Percentiles rank a stretch among this genome's conserved stretches.
Conservation (phyloP, 495 filamentous ascomycete genomes). For the Tuber brumale region DNA sequence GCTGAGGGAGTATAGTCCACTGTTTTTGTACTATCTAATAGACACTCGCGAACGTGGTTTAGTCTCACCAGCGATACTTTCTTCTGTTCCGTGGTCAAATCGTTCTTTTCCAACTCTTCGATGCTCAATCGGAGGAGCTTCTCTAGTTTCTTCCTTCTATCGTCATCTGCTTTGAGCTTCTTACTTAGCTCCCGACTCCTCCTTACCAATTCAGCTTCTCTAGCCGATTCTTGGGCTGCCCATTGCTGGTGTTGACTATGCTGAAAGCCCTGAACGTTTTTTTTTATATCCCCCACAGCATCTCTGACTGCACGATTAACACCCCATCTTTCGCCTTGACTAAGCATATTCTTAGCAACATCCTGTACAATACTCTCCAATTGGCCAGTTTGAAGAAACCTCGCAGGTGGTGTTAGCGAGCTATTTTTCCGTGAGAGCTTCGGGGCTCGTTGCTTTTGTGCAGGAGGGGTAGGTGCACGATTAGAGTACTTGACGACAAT, state of each 20-base stretch:
- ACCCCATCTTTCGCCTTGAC: slow-evolving; percentile 75
- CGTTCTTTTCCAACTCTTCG: slow-evolving; percentile 49
- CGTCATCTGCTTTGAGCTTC: slow-evolving; percentile 52
- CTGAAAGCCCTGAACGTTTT: slow-evolving; percentile 60
- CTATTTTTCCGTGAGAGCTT: slow-evolving; percentile 42
- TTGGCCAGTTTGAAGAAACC: slow-evolving; percentile 49
- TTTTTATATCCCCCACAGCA: slow-evolving; percentile 75
- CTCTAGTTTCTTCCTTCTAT: slow-evolving; percentile 66
- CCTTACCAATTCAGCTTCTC: slow-evolving; percentile 34
- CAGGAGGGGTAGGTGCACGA: slow-evolving; percentile 44
- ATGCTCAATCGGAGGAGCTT: slow-evolving; percentile 65
- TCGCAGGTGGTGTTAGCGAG: slow-evolving; percentile 52
- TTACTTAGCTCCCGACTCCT: slow-evolving; percentile 37
- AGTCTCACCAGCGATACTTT: slow-evolving; percentile 21
- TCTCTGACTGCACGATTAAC: slow-evolving; percentile 86
- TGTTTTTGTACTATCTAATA: slow-evolving; percentile 23
- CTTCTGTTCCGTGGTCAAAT: slow-evolving; percentile 5
- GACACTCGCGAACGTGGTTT: slow-evolving; percentile 31
- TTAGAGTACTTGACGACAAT: slow-evolving; percentile 80
- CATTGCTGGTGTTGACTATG: slow-evolving; percentile 33
- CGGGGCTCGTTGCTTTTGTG: background rate
- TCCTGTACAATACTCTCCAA: slow-evolving; percentile 78
- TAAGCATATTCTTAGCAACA: slow-evolving; percentile 74
- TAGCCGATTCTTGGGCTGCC: slow-evolving; percentile 27
- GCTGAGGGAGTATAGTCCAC: slow-evolving; percentile 7